Percentiles rank a stretch among this genome's conserved stretches.
phyloP scores from a whole-genome alignment of 768 basidiomycete genomes.

The Neoboletus magnificus region DNA sequence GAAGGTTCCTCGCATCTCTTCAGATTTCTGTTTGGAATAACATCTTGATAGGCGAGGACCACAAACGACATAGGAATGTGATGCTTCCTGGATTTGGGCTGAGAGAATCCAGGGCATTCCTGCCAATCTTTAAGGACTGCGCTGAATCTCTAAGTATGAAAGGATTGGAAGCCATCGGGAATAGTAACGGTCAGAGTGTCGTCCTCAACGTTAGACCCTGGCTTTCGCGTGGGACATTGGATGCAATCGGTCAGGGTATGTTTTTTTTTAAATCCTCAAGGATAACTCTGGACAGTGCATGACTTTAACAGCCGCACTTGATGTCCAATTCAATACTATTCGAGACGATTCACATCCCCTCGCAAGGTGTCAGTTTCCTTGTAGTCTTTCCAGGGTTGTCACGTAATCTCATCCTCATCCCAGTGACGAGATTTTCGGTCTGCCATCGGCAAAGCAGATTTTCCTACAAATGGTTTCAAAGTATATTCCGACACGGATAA shows the following conservation, averaged over 20 bases:
- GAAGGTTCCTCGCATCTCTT: constrained; percentile 28
- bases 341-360: not conserved
- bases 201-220: constrained; percentile 21
- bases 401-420: not conserved
- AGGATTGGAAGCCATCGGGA: constrained; percentile 17
- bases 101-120: constrained; percentile 47
- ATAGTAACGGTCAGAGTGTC: not conserved
- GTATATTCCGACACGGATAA: constrained; percentile 1
- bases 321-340: constrained; percentile 22
- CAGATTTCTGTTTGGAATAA: constrained; percentile 9
- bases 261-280: not conserved
- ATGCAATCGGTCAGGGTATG: constrained; percentile 47
- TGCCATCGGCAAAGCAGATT: not conserved
- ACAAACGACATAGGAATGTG: constrained; percentile 50
- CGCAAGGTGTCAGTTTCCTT: constrained; percentile 5
- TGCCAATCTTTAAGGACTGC: constrained; percentile 45
- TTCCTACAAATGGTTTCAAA: constrained; percentile 7
- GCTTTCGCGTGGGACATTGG: constrained; percentile 42
- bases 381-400: no score
- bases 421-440: constrained; percentile 13
- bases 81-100: constrained; percentile 55
- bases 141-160: constrained; percentile 15
- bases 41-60: constrained; percentile 32
- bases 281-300: not conserved
- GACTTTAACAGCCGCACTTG: constrained; percentile 40